Percentiles rank a stretch among this genome's conserved stretches.
phyloP scores from a whole-genome alignment of 2,329 filamentous ascomycete species.

The Setomelanomma holmii region DNA sequence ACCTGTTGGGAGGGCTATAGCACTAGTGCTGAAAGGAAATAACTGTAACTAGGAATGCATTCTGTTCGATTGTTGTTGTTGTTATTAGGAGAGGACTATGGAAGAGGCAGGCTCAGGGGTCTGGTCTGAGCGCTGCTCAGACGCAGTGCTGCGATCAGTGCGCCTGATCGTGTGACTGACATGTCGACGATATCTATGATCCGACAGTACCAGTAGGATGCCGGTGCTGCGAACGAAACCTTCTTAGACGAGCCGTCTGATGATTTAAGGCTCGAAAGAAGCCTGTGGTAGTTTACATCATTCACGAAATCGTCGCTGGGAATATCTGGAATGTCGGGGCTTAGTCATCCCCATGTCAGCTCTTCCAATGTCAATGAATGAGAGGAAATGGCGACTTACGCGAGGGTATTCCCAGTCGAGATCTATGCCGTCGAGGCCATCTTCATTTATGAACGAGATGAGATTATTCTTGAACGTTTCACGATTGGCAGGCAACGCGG shows the following conservation, averaged over 20 bases:
- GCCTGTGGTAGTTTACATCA: slow-evolving; percentile 41
- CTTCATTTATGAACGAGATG: slow-evolving; percentile 23
- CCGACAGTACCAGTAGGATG: slow-evolving; percentile 40
- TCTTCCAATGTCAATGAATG: background rate
- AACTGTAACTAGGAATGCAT: too few relatives aligned
- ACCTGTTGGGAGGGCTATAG: too few relatives aligned
- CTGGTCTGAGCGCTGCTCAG: too few relatives aligned
- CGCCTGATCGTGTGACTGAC: too few relatives aligned
- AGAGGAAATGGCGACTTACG: background rate
- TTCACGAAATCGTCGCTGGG: slow-evolving; percentile 36
- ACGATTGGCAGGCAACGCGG: slow-evolving; percentile 48
- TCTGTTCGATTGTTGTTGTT: too few relatives aligned
- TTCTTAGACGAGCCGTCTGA: slow-evolving; percentile 9
- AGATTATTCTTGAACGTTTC: slow-evolving; percentile 35
- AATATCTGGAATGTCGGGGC: slow-evolving; percentile 48
- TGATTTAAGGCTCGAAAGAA: slow-evolving; percentile 34
- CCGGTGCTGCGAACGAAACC: slow-evolving; percentile 33
- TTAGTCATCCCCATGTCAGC: background rate
- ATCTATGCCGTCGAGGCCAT: slow-evolving; percentile 48
- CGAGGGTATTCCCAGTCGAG: slow-evolving; percentile 57
- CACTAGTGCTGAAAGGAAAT: too few relatives aligned
- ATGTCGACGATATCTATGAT: too few relatives aligned
- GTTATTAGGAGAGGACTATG: too few relatives aligned
- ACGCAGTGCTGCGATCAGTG: too few relatives aligned
- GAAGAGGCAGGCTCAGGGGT: too few relatives aligned